A percentile compares a stretch with the other conserved stretches of the same genome.
These are phyloP conservation scores for Hypomontagnella monticulosa DNA, from an alignment of 495 filamentous ascomycete species.

Conservation along the genomic window DNA sequence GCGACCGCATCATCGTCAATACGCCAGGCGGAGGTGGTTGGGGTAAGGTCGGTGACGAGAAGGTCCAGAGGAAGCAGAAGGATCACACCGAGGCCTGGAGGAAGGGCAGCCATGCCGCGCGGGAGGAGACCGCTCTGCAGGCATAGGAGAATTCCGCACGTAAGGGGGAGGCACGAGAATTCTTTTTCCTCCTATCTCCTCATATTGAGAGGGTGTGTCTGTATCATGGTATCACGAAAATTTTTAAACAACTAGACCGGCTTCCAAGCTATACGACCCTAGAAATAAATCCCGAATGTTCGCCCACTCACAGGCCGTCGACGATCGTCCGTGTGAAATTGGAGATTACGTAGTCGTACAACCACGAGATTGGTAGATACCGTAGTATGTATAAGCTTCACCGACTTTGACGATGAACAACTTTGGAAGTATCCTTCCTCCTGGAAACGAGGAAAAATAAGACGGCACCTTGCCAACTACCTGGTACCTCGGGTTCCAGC, in stretches of 20 bases:
- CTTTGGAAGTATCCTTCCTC: too few species aligned
- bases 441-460: not conserved
- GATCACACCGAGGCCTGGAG: conserved; percentile 70
- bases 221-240: conserved; percentile 6
- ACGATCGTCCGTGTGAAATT: conserved; percentile 8
- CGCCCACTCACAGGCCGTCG: not conserved
- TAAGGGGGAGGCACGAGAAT: not conserved
- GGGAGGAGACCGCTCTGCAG: conserved; percentile 63
- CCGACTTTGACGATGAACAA: not conserved
- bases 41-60: conserved; percentile 68
- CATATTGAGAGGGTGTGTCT: conserved; percentile 3
- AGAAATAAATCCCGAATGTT: not conserved
- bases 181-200: not conserved
- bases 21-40: conserved; percentile 81
- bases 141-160: conserved; percentile 38
- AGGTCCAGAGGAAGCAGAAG: conserved; percentile 46
- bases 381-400: conserved; percentile 1
- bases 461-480: not conserved
- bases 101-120: conserved; percentile 66
- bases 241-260: not conserved
- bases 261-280: not conserved
- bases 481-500: not conserved
- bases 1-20: conserved; percentile 81
- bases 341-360: conserved; percentile 11
- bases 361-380: not conserved